Evolutionary conservation across 306 rosid species (phyloP).

Genomic region (Malus sylvestris): DNA sequence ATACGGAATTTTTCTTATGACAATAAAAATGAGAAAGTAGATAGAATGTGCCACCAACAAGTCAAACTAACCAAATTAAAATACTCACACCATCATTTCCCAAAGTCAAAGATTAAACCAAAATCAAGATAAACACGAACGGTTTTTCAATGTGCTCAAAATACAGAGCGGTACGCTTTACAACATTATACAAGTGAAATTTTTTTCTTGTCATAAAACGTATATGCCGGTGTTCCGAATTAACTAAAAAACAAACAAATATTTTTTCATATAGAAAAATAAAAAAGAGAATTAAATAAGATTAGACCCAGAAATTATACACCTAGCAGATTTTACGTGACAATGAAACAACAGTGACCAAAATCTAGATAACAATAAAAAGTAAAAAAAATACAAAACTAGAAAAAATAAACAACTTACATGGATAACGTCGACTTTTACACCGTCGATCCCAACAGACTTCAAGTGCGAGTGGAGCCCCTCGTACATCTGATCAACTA

Average conservation of each 20-base stretch:
- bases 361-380: not conserved
- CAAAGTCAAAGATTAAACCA: not conserved
- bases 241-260: too few relatives aligned
- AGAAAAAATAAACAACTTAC: constrained; percentile 34
- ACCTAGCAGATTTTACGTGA: not conserved
- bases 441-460: constrained; percentile 71
- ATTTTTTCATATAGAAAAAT: too few relatives aligned
- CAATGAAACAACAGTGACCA: not conserved
- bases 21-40: not conserved
- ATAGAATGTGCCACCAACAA: constrained; percentile 30
- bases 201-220: too few relatives aligned
- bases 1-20: too few relatives aligned
- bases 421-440: constrained; percentile 89
- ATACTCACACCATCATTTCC: not conserved
- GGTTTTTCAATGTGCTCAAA: too few relatives aligned
- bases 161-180: accelerated
- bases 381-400: not conserved
- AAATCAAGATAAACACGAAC: too few relatives aligned
- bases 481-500: constrained; percentile 59
- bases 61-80: constrained; percentile 9
- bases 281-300: too few relatives aligned
- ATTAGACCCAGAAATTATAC: not conserved
- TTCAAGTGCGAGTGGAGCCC: constrained; percentile 75
- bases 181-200: too few relatives aligned
- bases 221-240: too few relatives aligned